Evolutionary conservation across 805 yeast species (phyloP), one percentile per base, ranked within the genome.

Genomic region (Zygotorulaspora chibaensis): DNA sequence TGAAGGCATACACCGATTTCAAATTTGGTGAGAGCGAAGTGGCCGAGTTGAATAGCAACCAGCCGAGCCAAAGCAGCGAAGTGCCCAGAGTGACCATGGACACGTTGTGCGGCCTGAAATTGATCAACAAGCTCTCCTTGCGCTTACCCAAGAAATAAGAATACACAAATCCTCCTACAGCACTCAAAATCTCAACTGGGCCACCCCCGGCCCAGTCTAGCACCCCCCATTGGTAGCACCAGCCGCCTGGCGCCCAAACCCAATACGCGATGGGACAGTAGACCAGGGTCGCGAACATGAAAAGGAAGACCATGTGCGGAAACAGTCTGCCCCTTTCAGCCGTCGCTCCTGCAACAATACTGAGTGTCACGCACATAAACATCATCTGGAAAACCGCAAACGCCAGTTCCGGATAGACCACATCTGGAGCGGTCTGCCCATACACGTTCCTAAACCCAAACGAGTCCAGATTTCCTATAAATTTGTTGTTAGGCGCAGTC

Each of bases 201-300:
- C 97, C 97, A 46, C 98, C 98, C 26, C 99, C 99, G 18, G 99
- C 99, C 66, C 87, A 91, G 65, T 91, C 99, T 42, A 91, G 72
- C 1, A 83, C 98, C 5, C 96, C 96, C 81, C 96, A 91, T 56
- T 80, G 74, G 54, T 75, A 76, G 30, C 96, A 96, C 98, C 98
- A 91, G 33, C 99, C 98, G 38, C 82, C 83, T 1, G 86, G 62
- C 46, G 88, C 84, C 98, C 98, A 91, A 45, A 87, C 81, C 97
- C 98, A 90, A 68, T 81, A 87, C 5, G 91, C 91, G n/a, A 91
- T 77, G 0, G 98, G 98, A 63, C 95, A 85, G 68, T 91, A 91
- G 11, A 90, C 97, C 4, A 87, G 58, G 1, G 99, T 91, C 10
- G 91, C 83, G 95, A 96, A 91, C 43, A 83, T 63, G 63, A 93